Conservation (phyloP, 495 filamentous ascomycete species). For the Penicillium bialowiezense region DNA sequence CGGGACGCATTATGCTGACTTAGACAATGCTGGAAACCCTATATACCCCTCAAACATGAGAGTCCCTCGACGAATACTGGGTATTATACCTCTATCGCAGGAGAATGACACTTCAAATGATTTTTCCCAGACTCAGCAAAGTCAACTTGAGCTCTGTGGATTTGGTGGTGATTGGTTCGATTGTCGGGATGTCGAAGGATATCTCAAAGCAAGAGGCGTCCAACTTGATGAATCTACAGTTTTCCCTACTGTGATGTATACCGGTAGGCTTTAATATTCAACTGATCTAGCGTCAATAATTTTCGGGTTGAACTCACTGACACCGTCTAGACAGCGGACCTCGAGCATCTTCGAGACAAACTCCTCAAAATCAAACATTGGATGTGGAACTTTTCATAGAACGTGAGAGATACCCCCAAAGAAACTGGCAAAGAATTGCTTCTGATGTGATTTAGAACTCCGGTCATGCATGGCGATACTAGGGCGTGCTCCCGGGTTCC, state of each 20-base stretch:
- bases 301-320: too few relatives aligned
- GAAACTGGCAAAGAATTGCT: not conserved
- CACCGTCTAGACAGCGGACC: too few relatives aligned
- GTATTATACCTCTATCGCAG: slow-evolving; percentile 11
- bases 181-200: slow-evolving; percentile 62
- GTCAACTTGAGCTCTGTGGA: slow-evolving; percentile 23
- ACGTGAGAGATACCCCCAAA: too few relatives aligned
- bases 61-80: slow-evolving; percentile 19
- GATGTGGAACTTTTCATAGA: too few relatives aligned
- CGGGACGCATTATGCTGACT: slow-evolving; percentile 56
- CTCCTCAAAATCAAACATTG: too few relatives aligned
- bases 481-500: slow-evolving; percentile 1
- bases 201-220: slow-evolving; percentile 14
- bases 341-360: too few relatives aligned
- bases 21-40: slow-evolving; percentile 26
- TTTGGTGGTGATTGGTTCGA: slow-evolving; percentile 72
- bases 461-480: not conserved
- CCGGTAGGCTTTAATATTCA: too few relatives aligned
- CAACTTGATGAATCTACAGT: not conserved
- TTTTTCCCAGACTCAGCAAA: not conserved
- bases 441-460: not conserved
- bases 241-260: not conserved
- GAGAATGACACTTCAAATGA: too few relatives aligned
- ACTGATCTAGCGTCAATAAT: too few relatives aligned
- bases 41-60: slow-evolving; percentile 31